Evolutionary conservation across 768 basidiomycete species (phyloP).

Genomic region (Lactifluus subvellereus): DNA sequence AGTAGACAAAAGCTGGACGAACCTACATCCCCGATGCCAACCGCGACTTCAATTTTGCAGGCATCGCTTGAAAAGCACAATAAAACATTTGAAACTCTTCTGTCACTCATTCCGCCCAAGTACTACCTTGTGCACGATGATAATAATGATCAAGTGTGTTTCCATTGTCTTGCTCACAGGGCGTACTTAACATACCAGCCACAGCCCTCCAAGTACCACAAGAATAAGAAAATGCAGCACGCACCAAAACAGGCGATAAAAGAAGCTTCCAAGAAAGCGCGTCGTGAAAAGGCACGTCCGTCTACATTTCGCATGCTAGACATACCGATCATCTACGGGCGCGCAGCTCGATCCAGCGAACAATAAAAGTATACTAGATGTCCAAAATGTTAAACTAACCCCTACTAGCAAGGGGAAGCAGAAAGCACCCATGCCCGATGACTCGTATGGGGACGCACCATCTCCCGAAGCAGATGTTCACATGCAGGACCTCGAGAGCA

Average conservation of each 20-base stretch:
- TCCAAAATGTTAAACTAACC: conserved; percentile 24
- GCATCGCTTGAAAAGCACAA: conserved; percentile 79
- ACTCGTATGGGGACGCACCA: conserved; percentile 29
- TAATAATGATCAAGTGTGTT: conserved; percentile 56
- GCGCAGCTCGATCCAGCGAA: conserved; percentile 90
- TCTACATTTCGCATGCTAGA: not conserved
- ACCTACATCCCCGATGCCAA: conserved; percentile 1
- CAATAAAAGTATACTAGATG: conserved; percentile 68
- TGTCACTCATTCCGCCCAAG: conserved; percentile 83
- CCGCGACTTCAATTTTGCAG: conserved; percentile 35
- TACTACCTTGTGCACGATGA: conserved; percentile 75
- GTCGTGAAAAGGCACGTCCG: conserved; percentile 67
- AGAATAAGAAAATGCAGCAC: conserved; percentile 75
- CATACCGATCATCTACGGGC: not conserved
- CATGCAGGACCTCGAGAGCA: conserved; percentile 28
- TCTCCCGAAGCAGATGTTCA: conserved; percentile 38
- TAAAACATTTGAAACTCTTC: conserved; percentile 73
- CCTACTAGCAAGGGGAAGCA: conserved; percentile 42
- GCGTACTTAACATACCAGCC: not conserved
- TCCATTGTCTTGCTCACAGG: not conserved
- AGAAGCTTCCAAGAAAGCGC: conserved; percentile 84
- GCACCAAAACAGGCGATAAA: conserved; percentile 82
- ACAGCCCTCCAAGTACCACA: conserved; percentile 69
- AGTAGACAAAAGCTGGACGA: not conserved
- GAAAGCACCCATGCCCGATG: conserved; percentile 36